Evolutionary conservation across 177 flowering plant genomes (phyloP), one percentile per base, ranked within the genome.

Genomic region (Tripterygium wilfordii): DNA sequence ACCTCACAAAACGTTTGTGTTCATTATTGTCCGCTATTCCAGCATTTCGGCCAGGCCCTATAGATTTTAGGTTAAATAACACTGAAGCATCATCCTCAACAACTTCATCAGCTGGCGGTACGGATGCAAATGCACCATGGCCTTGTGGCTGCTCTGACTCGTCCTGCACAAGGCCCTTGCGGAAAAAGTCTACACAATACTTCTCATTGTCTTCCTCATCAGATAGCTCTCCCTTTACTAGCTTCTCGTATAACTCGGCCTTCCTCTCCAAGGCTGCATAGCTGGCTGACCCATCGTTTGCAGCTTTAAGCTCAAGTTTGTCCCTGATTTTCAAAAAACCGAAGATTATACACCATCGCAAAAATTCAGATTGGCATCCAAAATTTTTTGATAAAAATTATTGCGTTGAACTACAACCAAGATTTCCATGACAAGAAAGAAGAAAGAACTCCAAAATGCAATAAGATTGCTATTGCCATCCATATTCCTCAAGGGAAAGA

Each of bases 201-300:
- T 80, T 92, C 74, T 92, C 98, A 22, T 74, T 48, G 8, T 83
- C 98, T 70, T 92, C 98, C 68, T 86, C 98, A 54, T 88, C 98
- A 2, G 96, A 70, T 12, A 92, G 66, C 55, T 92, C 96, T 32
- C 96, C 98, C 32, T 69, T 80, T 6, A 61, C 76, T 28, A 88
- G 69, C 65, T 86, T 92, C 14, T 92, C 83, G 68, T 92, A 92
- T 42, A 92, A 54, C 60, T 63, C 79, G 13, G 98, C 98, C 66
- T 92, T 92, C 66, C 44, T 83, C 78, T 92, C 96, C 39, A 88
- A 59, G 49, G 98, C 96, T 5, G 85, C 96, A 64, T 88, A 85
- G 72, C 96, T 83, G 15, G 44, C 80, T 39, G 88, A 65, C 44
- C 96, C 96, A 70, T 92, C 98, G 10, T 78, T 72, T 3, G 68